Base-by-base conservation (phyloP, 1,139 yeast genomes). In the Geotrichum histeridarum region DNA sequence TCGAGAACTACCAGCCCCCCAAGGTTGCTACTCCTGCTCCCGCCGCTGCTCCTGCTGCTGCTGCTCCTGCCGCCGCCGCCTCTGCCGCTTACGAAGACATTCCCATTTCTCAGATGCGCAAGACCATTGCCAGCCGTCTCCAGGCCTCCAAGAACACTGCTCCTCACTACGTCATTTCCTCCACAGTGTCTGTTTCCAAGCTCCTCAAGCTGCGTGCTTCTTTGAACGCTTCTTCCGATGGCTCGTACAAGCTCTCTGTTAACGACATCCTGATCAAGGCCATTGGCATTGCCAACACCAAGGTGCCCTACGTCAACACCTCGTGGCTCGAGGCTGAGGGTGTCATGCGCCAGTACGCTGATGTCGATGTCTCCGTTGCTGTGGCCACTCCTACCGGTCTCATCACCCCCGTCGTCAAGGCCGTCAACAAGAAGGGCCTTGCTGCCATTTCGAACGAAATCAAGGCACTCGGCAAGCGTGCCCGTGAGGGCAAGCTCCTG, bases 331-430 rank as follows among this genome's bases (percentile, higher is more conserved):
- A 86, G 69, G 76, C 80, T 48, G 85, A 91, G 76, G 90, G 91
- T 62, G 84, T 93, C 65, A 87, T 94, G 67, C 88, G 99, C 77
- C 91, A 87, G 75, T 93, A 83, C 80, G 78, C 80, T 68, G 85
- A 83, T 66, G 98, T 91, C 58, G 99, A 93, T 70, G 95, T 93
- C 57, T 90, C 98, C 32, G 97, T 93, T 59, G 99, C 99, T 46
- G 99, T 93, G 61, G 95, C 99, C 59, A 93, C 99, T 18, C 97
- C 98, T 71, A 82, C 95, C 56, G 99, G 99, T 56, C 80, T 93
- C 66, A 85, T 94, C 72, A 93, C 99, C 51, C 99, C 99, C 63
- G 93, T 93, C 65, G 89, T 93, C 63, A 84, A 82, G 73, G 79
- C 84, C 67, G 96, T 95, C 50, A 88, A 93, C 70, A 66, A 84